phyloP scores from a whole-genome alignment of 352 stramenopile genomes.

The Phytophthora macrochlamydospora region DNA sequence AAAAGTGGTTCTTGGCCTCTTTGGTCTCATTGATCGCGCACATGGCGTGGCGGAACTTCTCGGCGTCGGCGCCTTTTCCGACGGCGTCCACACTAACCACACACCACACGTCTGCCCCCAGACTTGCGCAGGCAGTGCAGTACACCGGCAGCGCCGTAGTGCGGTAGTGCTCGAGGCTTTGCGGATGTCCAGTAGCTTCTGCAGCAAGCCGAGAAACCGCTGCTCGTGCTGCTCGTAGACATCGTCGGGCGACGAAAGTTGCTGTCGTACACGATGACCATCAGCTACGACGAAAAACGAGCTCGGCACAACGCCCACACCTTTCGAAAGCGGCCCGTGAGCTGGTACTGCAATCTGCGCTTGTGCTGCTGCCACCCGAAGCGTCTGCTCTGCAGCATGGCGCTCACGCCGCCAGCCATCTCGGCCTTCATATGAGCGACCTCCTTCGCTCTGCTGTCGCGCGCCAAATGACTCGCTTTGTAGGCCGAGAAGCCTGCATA shows the following conservation, averaged over 20 bases:
- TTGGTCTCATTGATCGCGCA: constrained; percentile 80
- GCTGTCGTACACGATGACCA: constrained; percentile 25
- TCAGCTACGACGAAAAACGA: not conserved
- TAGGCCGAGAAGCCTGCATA: constrained; percentile 4
- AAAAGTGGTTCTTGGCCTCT: constrained; percentile 75
- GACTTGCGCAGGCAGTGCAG: constrained; percentile 60
- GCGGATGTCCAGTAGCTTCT: constrained; percentile 77
- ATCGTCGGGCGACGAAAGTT: constrained; percentile 55
- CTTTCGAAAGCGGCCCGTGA: constrained; percentile 62
- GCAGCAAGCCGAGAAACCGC: constrained; percentile 65
- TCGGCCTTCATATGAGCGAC: constrained; percentile 19
- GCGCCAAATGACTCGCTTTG: constrained; percentile 12
- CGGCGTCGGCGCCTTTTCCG: constrained; percentile 61
- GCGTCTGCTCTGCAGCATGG: constrained; percentile 42
- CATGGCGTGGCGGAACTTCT: constrained; percentile 79
- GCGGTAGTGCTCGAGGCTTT: constrained; percentile 74
- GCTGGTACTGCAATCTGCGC: constrained; percentile 61
- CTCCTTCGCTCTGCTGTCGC: constrained; percentile 5
- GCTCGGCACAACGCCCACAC: constrained; percentile 20
- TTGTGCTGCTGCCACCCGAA: constrained; percentile 66
- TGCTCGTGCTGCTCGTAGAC: constrained; percentile 76
- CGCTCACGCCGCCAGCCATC: constrained; percentile 27
- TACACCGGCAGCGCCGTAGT: constrained; percentile 62
- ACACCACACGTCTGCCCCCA: constrained; percentile 78
- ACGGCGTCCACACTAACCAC: constrained; percentile 71